Evolutionary conservation across 805 yeast genomes (phyloP), one percentile per base, ranked within the genome.

Genomic region (Teunomyces barrocoloradensis): DNA sequence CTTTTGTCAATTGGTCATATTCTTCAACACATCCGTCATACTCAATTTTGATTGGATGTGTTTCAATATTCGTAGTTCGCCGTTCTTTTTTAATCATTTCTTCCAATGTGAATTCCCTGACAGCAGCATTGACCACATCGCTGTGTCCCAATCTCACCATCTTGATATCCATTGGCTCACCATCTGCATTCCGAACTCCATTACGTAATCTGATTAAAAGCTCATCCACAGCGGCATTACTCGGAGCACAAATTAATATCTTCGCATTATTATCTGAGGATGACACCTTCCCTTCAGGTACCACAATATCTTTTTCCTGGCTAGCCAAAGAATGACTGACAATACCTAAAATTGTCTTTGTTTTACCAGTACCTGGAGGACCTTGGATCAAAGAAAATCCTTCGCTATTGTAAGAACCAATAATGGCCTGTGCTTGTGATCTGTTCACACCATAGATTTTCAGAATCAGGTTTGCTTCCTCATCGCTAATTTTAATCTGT

Each of bases 171-270:
- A 81, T 78, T 1, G 59, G 51, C 9, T 66, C 65, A 0, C 92
- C 92, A 30, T 68, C 62, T 17, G 84, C 68, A 53, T 79, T 74
- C 37, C 66, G 65, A 1, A 91, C 82, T 5, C 97, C 97, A 15
- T 71, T 74, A 54, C 85, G 82, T 49, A 94, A 70, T 61, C 99
- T 84, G 15, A 90, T 58, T 11, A 90, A 94, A 51, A 94, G 74
- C 62, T 95, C 99, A 68, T 94, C 99, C 3, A 94, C 97, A 11
- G 99, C 99, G 0, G 99, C 99, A 70, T 94, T 94, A 63, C 97
- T 89, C 3, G 99, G 99, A 1, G 99, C 98, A 78, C 99, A 95
- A 15, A 94, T 82, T 43, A 94, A 69, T 1, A 94, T 80, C 48
- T 88, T 87, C 30, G 80, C 40, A 17, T 39, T 45, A 18, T 45